phyloP scores from a whole-genome alignment of 129 eudicot species.

The Chrysanthemum makinoi region DNA sequence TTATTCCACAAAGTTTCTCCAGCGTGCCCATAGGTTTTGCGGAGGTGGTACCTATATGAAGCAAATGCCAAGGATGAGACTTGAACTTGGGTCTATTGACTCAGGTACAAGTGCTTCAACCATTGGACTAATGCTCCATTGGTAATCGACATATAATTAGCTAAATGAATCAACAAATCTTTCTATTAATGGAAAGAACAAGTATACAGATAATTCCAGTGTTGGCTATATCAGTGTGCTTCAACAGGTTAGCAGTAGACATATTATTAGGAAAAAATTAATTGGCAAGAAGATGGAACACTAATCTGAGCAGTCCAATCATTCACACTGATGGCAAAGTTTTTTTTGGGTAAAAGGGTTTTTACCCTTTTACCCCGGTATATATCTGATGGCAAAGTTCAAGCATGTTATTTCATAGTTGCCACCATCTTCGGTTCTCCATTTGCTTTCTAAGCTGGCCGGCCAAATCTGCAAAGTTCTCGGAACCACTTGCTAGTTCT shows the following conservation, averaged over 20 bases:
- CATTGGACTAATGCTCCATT: no score
- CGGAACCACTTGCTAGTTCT: constrained; percentile 78
- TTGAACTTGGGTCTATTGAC: no score
- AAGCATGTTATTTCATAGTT: constrained; percentile 36
- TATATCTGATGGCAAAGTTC: neutral
- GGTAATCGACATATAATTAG: no score
- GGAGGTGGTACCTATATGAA: no score
- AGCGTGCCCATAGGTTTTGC: no score
- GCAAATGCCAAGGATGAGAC: no score
- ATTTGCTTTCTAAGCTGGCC: constrained; percentile 66
- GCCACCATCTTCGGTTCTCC: constrained; percentile 99
- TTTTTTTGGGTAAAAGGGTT: no score
- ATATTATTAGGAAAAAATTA: constrained; percentile 13
- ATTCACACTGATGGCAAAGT: neutral
- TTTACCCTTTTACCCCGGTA: no score
- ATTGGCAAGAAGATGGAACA: neutral
- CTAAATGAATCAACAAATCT: neutral
- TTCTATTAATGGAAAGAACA: constrained; percentile 26
- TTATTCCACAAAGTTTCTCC: no score
- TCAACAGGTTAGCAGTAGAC: constrained; percentile 9
- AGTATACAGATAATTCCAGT: constrained; percentile 7
- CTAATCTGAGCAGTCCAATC: neutral
- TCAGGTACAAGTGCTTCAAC: no score
- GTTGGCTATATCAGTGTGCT: neutral
- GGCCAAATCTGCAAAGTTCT: constrained; percentile 79